Conservation (phyloP, 768 basidiomycete species). For the Boletus reticulatus region DNA sequence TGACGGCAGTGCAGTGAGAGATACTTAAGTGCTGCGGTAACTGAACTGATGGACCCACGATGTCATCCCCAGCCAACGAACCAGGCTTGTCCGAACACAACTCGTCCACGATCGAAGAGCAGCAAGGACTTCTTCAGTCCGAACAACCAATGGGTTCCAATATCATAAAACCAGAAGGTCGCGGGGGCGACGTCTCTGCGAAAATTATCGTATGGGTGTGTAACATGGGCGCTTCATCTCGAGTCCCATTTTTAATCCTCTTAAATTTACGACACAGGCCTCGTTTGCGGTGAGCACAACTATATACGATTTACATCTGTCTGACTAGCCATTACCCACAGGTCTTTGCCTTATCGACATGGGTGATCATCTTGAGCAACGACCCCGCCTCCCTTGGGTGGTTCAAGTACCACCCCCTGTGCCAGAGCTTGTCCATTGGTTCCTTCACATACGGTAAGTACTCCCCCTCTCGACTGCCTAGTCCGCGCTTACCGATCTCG, state of each 20-base stretch:
- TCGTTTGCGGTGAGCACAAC: slow-evolving; percentile 18
- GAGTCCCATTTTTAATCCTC: background rate
- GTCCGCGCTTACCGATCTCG: background rate
- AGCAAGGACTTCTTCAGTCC: slow-evolving; percentile 12
- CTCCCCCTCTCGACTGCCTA: background rate
- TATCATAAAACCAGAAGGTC: slow-evolving; percentile 34
- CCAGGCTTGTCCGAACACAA: background rate
- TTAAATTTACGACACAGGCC: background rate
- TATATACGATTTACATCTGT: background rate
- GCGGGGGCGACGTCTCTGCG: slow-evolving; percentile 38
- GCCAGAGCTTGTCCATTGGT: slow-evolving; percentile 57
- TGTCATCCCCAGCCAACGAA: background rate
- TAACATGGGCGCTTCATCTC: background rate
- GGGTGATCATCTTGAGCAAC: slow-evolving; percentile 45
- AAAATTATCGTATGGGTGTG: slow-evolving; percentile 37
- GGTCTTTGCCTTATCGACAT: slow-evolving; percentile 43
- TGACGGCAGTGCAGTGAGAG: too few relatives aligned
- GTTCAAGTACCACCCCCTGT: slow-evolving; percentile 66
- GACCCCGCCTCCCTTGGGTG: slow-evolving; percentile 47
- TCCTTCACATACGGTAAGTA: slow-evolving; percentile 60
- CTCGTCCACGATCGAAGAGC: slow-evolving; percentile 5
- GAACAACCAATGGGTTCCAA: slow-evolving; percentile 23
- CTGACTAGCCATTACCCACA: slow-evolving; percentile 17
- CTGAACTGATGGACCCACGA: background rate
- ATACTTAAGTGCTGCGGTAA: too few relatives aligned